A percentile compares a stretch with the other conserved stretches of the same genome.
Conservation (phyloP, 2,329 filamentous ascomycete species). For the Graphilbum sp. region DNA sequence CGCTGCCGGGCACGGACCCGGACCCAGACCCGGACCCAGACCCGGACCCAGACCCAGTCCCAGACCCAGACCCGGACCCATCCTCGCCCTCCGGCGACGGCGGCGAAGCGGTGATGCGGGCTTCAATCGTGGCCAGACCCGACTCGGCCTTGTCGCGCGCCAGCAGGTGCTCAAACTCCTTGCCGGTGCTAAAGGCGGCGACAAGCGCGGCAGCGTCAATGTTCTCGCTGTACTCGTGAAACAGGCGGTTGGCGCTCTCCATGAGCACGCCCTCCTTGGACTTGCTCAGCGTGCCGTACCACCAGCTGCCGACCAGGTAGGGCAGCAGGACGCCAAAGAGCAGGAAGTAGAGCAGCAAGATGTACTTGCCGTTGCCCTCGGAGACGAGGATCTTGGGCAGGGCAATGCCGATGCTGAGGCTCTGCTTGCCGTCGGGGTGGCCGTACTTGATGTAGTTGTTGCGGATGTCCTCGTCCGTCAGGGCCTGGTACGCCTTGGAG, state of each 20-base stretch:
- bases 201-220: conserved; percentile 70
- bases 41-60: no score
- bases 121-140: conserved; percentile 70
- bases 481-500: conserved; percentile 92
- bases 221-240: conserved; percentile 78
- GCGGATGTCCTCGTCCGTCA: conserved; percentile 92
- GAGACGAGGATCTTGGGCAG: conserved; percentile 84
- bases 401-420: conserved; percentile 93
- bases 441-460: conserved; percentile 96
- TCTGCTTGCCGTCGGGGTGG: conserved; percentile 95
- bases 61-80: no score
- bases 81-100: neutral
- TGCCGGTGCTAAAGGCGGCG: conserved; percentile 64
- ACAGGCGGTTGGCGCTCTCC: conserved; percentile 85
- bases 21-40: no score
- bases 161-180: conserved; percentile 66
- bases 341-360: conserved; percentile 74
- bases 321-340: conserved; percentile 82
- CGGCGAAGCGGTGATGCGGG: conserved; percentile 35
- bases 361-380: conserved; percentile 89
- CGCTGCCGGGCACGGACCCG: no score
- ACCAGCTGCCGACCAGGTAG: conserved; percentile 91
- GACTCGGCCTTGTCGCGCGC: conserved; percentile 65
- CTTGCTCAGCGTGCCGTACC: conserved; percentile 88
- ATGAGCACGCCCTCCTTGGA: conserved; percentile 90